phyloP scores from a whole-genome alignment of 2,329 filamentous ascomycete genomes.

The Thyridium curvatum region DNA sequence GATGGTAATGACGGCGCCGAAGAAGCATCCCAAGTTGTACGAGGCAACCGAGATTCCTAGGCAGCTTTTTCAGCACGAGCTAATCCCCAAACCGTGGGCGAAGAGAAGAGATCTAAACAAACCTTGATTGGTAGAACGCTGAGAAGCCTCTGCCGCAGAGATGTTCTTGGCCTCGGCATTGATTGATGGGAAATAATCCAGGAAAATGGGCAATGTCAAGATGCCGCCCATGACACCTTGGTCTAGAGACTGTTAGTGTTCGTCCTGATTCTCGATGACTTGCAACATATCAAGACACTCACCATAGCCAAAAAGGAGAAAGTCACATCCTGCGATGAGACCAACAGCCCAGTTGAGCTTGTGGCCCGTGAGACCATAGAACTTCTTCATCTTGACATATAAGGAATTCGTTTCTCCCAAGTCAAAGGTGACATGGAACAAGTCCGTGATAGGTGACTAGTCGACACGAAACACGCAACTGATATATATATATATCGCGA shows the following conservation, averaged over 20 bases:
- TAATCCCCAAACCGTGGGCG: too few species aligned
- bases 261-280: background rate
- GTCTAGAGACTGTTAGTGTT: slow-evolving; percentile 42
- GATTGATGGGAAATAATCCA: slow-evolving; percentile 46
- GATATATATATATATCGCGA: too few species aligned
- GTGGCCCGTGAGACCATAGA: slow-evolving; percentile 60
- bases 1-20: slow-evolving; percentile 19
- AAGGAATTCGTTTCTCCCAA: background rate
- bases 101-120: too few species aligned
- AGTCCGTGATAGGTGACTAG: too few species aligned
- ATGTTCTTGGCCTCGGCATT: slow-evolving; percentile 33
- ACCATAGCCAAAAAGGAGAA: slow-evolving; percentile 57
- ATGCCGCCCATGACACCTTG: slow-evolving; percentile 73
- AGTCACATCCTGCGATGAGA: slow-evolving; percentile 66
- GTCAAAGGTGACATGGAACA: too few species aligned
- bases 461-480: too few species aligned
- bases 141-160: slow-evolving; percentile 22
- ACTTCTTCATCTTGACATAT: slow-evolving; percentile 26
- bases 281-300: slow-evolving; percentile 8
- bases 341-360: slow-evolving; percentile 63
- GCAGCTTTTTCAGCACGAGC: background rate
- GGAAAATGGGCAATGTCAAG: slow-evolving; percentile 60
- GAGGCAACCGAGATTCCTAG: slow-evolving; percentile 25
- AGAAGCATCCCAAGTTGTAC: slow-evolving; percentile 22
- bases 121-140: slow-evolving; percentile 43